Base-by-base conservation (phyloP, 2,329 filamentous ascomycete species). In the Fonsecaea erecta region DNA sequence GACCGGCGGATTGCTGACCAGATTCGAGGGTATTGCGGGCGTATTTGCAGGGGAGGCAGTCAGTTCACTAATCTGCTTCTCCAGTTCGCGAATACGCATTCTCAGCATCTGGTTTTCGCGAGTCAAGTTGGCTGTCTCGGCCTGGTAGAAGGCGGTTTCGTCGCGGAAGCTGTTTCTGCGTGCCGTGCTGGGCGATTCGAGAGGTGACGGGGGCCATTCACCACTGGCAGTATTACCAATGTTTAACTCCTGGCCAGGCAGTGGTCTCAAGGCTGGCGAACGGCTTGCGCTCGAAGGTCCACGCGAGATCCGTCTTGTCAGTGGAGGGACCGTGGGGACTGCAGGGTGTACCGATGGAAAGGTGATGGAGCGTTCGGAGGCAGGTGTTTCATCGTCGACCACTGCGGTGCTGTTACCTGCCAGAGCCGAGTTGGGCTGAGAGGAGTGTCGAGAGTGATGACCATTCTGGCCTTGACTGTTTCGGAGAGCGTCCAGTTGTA, bases 61-160 rank as follows among this genome's bases (percentile, higher is more conserved):
- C 61, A 67, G 59, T 35, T 72, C 71, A 46, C 62, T 65, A 18
- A 73, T 54, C 55, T 73, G 71, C 54, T 69, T 72, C 54, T 73
- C 71, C 46, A 83, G 71, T 64, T 83, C 81, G 37, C 80, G 76
- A 57, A 83, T 81, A 12, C 81, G 74, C 67, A 78, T 75, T 24
- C 78, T 77, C 40, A 83, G 73, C 74, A 83, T 80, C 65, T 81
- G 79, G 60, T 83, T 83, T 64, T 83, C 81, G 46, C 81, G 75
- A 9, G 75, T 76, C 32, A 83, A 70, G 68, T 76, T 81, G 30
- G 78, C 75, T 8, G 79, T 79, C 66, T 83, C 81, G 21, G 80
- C 78, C 68, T 83, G 81, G 65, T 81, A 82, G 67, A 76, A 82
- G 16, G 79, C 76, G 58, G 73, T 75, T 61, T 83, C 81, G 63